phyloP scores from a whole-genome alignment of 163 green algal species.

The Volvox carteri region DNA sequence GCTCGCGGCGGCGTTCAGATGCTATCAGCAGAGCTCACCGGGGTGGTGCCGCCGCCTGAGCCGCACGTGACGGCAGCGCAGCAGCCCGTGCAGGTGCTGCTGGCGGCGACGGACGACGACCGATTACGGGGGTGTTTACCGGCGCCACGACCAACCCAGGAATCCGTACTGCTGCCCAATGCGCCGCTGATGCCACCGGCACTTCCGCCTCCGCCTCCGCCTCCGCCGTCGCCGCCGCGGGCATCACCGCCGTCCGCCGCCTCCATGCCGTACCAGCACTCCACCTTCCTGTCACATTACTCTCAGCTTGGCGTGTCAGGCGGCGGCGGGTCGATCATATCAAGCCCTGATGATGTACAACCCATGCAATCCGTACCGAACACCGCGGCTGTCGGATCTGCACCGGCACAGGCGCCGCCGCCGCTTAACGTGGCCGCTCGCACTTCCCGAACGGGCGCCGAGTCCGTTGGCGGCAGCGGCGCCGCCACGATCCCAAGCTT shows the following conservation, averaged over 20 bases:
- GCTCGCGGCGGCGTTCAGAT: neutral
- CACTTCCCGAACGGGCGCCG: no score
- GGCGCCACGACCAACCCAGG: no score
- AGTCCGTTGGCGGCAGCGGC: neutral
- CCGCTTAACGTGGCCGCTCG: no score
- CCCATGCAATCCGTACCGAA: neutral
- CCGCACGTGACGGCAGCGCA: neutral
- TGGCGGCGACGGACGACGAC: no score
- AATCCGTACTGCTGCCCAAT: no score
- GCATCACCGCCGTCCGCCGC: neutral
- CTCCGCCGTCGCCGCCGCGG: neutral
- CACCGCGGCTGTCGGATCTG: neutral
- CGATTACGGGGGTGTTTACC: no score
- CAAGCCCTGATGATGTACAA: no score
- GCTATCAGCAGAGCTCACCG: neutral
- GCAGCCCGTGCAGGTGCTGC: neutral
- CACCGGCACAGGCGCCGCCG: no score
- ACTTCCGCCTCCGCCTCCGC: neutral
- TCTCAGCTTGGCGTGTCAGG: neutral
- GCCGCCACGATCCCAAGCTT: neutral
- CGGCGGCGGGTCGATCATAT: neutral
- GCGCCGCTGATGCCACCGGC: no score
- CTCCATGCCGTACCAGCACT: neutral
- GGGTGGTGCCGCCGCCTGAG: neutral
- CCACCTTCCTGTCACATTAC: constrained; percentile 18